These are phyloP conservation scores for Agaricales sp. DNA, from an alignment of 1,284 basidiomycete genomes.

Conservation along the genomic window DNA sequence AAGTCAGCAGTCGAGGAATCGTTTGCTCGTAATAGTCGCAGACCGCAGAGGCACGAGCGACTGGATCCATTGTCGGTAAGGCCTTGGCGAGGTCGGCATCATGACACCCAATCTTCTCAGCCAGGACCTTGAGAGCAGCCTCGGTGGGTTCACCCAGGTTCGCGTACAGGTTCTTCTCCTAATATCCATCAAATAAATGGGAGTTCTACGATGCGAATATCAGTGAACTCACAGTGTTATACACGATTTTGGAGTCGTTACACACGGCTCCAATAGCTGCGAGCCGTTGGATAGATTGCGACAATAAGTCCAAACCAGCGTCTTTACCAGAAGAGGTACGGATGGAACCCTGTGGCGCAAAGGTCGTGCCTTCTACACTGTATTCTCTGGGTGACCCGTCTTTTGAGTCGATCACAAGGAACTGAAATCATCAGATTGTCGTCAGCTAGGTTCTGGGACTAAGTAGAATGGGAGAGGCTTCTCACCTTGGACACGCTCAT, in stretches of 20 bases:
- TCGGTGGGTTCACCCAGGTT: conserved; percentile 97
- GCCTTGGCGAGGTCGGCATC: conserved; percentile 45
- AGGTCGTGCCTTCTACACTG: conserved; percentile 82
- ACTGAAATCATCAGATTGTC: conserved; percentile 38
- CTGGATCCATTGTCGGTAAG: conserved; percentile 45
- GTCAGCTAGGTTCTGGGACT: neutral
- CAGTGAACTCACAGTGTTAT: conserved; percentile 48
- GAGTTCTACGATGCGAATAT: conserved; percentile 7
- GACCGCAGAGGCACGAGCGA: conserved; percentile 70
- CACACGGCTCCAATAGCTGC: conserved; percentile 88
- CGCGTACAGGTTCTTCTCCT: conserved; percentile 74
- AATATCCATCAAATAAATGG: conserved; percentile 6
- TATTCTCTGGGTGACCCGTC: conserved; percentile 51
- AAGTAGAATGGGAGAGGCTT: conserved; percentile 7
- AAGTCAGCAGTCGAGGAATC: conserved; percentile 79
- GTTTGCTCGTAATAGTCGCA: conserved; percentile 72
- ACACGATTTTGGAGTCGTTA: conserved; percentile 88
- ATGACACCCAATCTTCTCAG: conserved; percentile 75
- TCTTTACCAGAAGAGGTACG: conserved; percentile 54
- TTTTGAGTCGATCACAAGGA: conserved; percentile 58
- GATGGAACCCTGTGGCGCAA: conserved; percentile 73
- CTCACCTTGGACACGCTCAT: conserved; percentile 85
- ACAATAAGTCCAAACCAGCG: conserved; percentile 44
- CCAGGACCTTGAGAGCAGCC: conserved; percentile 87
- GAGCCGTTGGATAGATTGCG: conserved; percentile 70